Evolutionary conservation across 179 eudicot genomes (phyloP), one percentile per base, ranked within the genome.

Genomic region (Silene noctiflora): DNA sequence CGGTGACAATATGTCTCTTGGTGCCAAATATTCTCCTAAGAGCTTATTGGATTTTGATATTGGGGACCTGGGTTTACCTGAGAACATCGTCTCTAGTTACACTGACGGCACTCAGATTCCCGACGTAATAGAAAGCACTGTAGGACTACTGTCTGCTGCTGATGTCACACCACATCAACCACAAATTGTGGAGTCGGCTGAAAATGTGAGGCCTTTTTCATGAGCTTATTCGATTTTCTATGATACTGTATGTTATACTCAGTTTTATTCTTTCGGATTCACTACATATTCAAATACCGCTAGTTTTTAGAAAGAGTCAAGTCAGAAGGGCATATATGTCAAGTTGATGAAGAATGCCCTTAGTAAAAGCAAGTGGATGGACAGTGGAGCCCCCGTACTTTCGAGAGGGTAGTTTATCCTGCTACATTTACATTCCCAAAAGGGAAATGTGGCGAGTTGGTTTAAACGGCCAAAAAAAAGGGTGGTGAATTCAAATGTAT

Each of bases 121-220:
- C 1, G 96, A 94, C 80, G 86, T 94, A 60, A 92, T 94, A 71
- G 97, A 94, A 83, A 94, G 97, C 80, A 94, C 97, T 6, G 91
- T 85, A 9, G 89, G 94, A 58, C 71, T 89, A 14, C 74, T 87
- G 53, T 88, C 93, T 53, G 87, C 90, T 21, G 83, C 86, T 51
- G 97, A 92, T 82, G 95, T 91, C 77, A 88, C 92, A 8, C 77
- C 85, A 77, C 89, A 85, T 80, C 91, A 88, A 62, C 77, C 92
- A 29, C 87, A 82, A 19, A 84, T 84, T 33, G 81, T 87, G 73
- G 96, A 94, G 80, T 91, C 89, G 4, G 85, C 88, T 80, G 98
- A 94, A 85, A 89, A 83, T 70, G 96, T 90, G 84, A 85, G 91
- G 53, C 74, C 48, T 66, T 68, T 65, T 81, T 65, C 69, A 16